Base-by-base conservation (phyloP, 1,139 yeast genomes). In the Nematodospora anomalae region DNA sequence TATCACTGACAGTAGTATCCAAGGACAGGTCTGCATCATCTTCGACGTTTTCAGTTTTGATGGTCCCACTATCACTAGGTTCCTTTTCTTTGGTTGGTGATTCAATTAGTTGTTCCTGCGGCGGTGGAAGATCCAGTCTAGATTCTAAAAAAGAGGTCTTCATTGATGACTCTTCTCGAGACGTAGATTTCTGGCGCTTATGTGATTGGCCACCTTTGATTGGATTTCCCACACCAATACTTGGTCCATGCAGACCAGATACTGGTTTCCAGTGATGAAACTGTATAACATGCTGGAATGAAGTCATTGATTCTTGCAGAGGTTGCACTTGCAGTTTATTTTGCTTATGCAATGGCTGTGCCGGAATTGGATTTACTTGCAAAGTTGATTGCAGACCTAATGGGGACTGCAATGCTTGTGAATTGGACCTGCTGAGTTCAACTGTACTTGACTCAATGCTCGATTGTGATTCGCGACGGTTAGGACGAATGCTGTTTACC, bases 231-330 rank as follows among this genome's bases (percentile, higher is more conserved):
- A 28, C 27, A 3, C 35, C 28, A 13, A 34, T 29, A 11, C 40
- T n/a, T 65, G 63, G 9, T 52, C 58, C 33, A 1, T 20, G 31
- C 8, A 21, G 24, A 11, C 30, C 34, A 4, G 30, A 20, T 11
- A 64, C 74, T 1, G 78, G 78, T 44, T 66, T 67, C 78, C 78
- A 73, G 43, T 73, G 79, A 41, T 73, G 78, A 46, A 73, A 73
- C 43, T 72, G 79, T 21, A 73, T 72, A 4, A 72, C 60, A 44
- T 73, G 78, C 51, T 73, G 78, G 42, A 69, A 68, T n/a, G 74
- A 67, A 6, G 76, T 66, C 74, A 72, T 71, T 26, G 73, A 63
- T 47, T 72, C 76, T 44, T 70, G 77, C 16, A 72, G 59, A 15
- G 75, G 74, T 2, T 66, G 71, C 20, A 57, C 61, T 24, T 50